Evolutionary conservation across 495 filamentous ascomycete genomes (phyloP).

Genomic region (Talaromyces thailandensis): DNA sequence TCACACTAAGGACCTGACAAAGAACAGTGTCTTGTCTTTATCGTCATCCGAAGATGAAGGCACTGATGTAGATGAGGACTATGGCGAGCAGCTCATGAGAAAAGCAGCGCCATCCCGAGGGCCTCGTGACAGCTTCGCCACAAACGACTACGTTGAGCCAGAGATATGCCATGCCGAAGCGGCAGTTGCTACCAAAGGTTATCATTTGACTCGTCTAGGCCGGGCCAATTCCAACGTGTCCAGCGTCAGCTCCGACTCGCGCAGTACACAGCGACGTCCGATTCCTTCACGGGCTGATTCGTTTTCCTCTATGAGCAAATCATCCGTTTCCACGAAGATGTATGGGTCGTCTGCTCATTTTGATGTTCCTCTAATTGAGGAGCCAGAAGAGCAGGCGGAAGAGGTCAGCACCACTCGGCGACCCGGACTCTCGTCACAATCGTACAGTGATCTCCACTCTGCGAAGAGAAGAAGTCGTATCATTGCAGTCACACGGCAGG

Average conservation of each 20-base stretch:
- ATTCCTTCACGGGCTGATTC: slow-evolving; percentile 14
- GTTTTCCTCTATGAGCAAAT: slow-evolving; percentile 18
- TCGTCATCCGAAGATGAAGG: slow-evolving; percentile 45
- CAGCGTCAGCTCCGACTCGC: slow-evolving; percentile 22
- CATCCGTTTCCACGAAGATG: slow-evolving; percentile 14
- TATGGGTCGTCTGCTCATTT: not conserved
- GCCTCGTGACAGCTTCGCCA: slow-evolving; percentile 26
- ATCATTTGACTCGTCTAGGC: slow-evolving; percentile 19
- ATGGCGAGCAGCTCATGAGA: not conserved
- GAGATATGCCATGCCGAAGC: slow-evolving; percentile 35
- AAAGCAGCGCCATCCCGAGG: not conserved
- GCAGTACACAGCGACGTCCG: slow-evolving; percentile 10
- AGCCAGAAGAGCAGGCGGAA: not conserved
- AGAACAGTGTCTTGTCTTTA: slow-evolving; percentile 45
- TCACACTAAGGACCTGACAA: slow-evolving; percentile 36
- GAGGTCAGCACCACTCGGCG: not conserved
- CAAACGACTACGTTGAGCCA: slow-evolving; percentile 28
- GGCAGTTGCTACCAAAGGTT: slow-evolving; percentile 22
- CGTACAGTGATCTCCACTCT: not conserved
- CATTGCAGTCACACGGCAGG: slow-evolving; percentile 81
- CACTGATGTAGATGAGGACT: slow-evolving; percentile 9
- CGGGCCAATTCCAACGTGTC: slow-evolving; percentile 15
- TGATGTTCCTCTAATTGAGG: slow-evolving; percentile 2
- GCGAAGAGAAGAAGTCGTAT: slow-evolving; percentile 45
- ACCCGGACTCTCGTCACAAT: not conserved